phyloP scores from a whole-genome alignment of 2,329 filamentous ascomycete species.

The Aspergillus spinulosporus region DNA sequence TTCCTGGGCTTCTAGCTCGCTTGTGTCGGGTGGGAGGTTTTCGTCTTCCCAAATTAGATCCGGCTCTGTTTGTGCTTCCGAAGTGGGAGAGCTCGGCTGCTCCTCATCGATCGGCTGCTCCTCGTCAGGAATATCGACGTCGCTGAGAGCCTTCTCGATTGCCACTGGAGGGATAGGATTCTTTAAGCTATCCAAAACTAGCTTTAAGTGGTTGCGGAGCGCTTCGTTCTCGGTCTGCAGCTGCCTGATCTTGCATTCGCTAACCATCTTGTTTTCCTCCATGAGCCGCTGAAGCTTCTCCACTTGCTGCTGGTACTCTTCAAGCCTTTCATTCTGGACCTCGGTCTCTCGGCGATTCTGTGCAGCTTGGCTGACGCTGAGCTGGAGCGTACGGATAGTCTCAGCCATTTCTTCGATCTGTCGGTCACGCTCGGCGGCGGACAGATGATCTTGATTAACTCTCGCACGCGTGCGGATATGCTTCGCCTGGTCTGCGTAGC shows the following conservation, averaged over 20 bases:
- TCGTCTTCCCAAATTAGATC: conserved; percentile 47
- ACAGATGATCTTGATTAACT: conserved; percentile 94
- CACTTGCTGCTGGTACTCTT: conserved; percentile 93
- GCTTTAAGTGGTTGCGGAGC: conserved; percentile 78
- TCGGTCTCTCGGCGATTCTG: conserved; percentile 72
- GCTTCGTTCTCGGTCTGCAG: conserved; percentile 89
- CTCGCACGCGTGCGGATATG: conserved; percentile 90
- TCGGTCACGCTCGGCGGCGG: conserved; percentile 87
- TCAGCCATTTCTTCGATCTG: conserved; percentile 94
- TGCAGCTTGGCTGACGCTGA: conserved; percentile 65
- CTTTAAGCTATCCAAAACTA: conserved; percentile 81
- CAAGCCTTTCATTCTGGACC: conserved; percentile 77
- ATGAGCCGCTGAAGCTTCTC: conserved; percentile 88
- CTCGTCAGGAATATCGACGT: conserved; percentile 29
- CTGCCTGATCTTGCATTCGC: conserved; percentile 89
- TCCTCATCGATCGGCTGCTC: conserved; percentile 50
- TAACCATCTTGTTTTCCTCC: conserved; percentile 88
- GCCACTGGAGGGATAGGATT: conserved; percentile 74
- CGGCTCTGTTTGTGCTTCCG: conserved; percentile 33
- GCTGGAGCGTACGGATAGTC: conserved; percentile 82
- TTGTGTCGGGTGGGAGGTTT: conserved; percentile 50
- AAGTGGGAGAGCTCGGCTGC: conserved; percentile 29
- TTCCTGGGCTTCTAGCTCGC: conserved; percentile 54
- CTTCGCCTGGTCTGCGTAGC: conserved; percentile 97
- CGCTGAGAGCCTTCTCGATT: conserved; percentile 36